Conservation (phyloP, 2,329 filamentous ascomycete species). For the Harringtonia aguacate region DNA sequence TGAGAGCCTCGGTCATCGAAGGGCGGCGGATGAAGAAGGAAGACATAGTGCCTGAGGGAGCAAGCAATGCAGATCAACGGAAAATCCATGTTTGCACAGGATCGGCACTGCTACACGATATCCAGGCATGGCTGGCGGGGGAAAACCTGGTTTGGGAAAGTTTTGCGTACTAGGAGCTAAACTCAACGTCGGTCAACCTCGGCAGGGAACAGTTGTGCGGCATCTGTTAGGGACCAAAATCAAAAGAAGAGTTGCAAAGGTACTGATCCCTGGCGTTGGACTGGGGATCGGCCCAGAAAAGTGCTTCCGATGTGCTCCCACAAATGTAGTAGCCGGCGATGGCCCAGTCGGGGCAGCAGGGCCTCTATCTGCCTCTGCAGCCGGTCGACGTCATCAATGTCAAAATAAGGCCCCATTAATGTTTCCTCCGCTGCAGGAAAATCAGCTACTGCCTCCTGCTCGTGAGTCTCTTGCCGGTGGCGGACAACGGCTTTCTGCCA, state of each 20-base stretch:
- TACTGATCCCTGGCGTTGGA: background rate
- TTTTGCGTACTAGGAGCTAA: slow-evolving; percentile 40
- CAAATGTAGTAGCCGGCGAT: background rate
- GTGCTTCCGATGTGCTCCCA: background rate
- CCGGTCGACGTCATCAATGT: background rate
- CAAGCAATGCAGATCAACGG: slow-evolving; percentile 22
- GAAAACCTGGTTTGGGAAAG: slow-evolving; percentile 48
- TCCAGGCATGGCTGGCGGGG: slow-evolving; percentile 41
- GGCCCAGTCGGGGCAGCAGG: slow-evolving; percentile 1
- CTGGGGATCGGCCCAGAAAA: background rate
- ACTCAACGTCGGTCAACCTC: too few species aligned
- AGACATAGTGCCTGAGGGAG: slow-evolving; percentile 28
- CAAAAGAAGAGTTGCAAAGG: background rate
- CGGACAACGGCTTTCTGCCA: slow-evolving; percentile 1
- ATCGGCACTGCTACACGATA: slow-evolving; percentile 25
- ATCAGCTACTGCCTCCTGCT: too few species aligned
- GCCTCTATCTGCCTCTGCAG: background rate
- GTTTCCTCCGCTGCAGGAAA: too few species aligned
- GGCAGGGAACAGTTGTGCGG: background rate
- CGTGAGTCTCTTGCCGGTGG: background rate
- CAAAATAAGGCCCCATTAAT: too few species aligned
- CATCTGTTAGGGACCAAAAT: background rate
- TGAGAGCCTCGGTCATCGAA: slow-evolving; percentile 22
- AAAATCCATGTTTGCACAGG: slow-evolving; percentile 43
- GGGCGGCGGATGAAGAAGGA: slow-evolving; percentile 24